A percentile compares a stretch with the other conserved stretches of the same genome.
Evolutionary conservation across 495 filamentous ascomycete species (phyloP).

Genomic region (Neurospora tetraspora): DNA sequence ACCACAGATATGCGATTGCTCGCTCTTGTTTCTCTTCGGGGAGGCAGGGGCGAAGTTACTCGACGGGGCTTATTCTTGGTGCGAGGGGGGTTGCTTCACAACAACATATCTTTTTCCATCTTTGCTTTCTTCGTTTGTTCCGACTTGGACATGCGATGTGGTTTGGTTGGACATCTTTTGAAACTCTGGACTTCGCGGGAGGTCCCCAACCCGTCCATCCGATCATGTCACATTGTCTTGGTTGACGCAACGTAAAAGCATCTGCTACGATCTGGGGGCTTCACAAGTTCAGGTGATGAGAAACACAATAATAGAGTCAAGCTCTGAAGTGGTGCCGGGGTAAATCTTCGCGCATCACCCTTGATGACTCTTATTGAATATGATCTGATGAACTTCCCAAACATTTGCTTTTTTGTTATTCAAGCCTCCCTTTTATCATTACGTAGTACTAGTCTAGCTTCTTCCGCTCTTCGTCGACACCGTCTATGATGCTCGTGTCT

Average conservation of each 20-base stretch:
- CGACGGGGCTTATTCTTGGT: slow-evolving; percentile 99
- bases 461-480: neutral
- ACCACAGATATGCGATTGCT: slow-evolving; percentile 99
- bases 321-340: slow-evolving; percentile 73
- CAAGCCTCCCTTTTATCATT: neutral
- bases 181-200: slow-evolving; percentile 42
- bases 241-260: neutral
- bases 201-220: slow-evolving; percentile 19
- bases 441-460: slow-evolving; percentile 6
- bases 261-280: slow-evolving; percentile 24
- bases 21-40: slow-evolving; percentile 14
- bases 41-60: slow-evolving; percentile 62
- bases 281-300: slow-evolving; percentile 83
- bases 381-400: slow-evolving; percentile 79
- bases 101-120: slow-evolving; percentile 10
- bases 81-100: slow-evolving; percentile 61
- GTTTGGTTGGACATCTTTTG: neutral
- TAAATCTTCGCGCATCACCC: slow-evolving; percentile 19
- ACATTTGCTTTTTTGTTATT: slow-evolving; percentile 3
- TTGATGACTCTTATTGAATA: slow-evolving; percentile 78
- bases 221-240: slow-evolving; percentile 22
- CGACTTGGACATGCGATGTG: slow-evolving; percentile 15
- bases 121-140: slow-evolving; percentile 18
- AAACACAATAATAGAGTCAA: slow-evolving; percentile 95
- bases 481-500: neutral